Evolutionary conservation across 2,329 filamentous ascomycete genomes (phyloP).

Genomic region (Ciborinia camelliae): DNA sequence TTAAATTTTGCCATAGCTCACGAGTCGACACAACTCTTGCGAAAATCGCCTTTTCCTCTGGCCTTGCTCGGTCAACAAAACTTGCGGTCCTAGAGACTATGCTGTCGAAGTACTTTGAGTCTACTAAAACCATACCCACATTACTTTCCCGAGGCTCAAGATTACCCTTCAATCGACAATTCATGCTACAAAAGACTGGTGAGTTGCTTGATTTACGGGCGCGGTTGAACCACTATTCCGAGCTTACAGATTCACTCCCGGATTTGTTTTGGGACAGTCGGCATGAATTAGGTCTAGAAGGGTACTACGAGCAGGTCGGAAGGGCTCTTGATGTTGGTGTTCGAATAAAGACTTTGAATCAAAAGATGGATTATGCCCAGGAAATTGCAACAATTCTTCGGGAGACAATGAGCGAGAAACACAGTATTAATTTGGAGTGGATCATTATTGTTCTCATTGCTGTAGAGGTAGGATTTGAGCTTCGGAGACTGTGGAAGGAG

Average conservation of each 20-base stretch:
- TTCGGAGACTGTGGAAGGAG: constrained; percentile 52
- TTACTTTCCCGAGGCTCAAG: constrained; percentile 67
- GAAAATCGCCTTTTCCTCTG: constrained; percentile 95
- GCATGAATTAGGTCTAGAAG: constrained; percentile 84
- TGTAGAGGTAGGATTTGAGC: constrained; percentile 86
- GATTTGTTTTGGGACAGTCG: constrained; percentile 96
- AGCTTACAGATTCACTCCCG: constrained; percentile 89
- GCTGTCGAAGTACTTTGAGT: constrained; percentile 79
- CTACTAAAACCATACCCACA: constrained; percentile 76
- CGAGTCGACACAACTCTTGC: constrained; percentile 65
- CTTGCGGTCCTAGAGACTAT: constrained; percentile 85
- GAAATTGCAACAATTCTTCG: constrained; percentile 88
- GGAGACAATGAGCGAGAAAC: constrained; percentile 85
- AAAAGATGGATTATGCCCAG: constrained; percentile 96
- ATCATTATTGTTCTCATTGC: constrained; percentile 93
- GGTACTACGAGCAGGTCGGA: constrained; percentile 92
- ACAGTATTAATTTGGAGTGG: constrained; percentile 84
- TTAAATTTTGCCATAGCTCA: constrained; percentile 23
- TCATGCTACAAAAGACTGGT: constrained; percentile 90
- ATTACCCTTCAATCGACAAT: constrained; percentile 63
- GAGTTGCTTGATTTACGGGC: constrained; percentile 86
- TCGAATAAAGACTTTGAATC: constrained; percentile 85
- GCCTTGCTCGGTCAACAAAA: constrained; percentile 88
- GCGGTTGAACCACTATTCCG: constrained; percentile 93
- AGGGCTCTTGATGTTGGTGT: constrained; percentile 86